A percentile compares a stretch with the other conserved stretches of the same genome.
Evolutionary conservation across 2,329 filamentous ascomycete genomes (phyloP).

Genomic region (Cladosporium sp.): DNA sequence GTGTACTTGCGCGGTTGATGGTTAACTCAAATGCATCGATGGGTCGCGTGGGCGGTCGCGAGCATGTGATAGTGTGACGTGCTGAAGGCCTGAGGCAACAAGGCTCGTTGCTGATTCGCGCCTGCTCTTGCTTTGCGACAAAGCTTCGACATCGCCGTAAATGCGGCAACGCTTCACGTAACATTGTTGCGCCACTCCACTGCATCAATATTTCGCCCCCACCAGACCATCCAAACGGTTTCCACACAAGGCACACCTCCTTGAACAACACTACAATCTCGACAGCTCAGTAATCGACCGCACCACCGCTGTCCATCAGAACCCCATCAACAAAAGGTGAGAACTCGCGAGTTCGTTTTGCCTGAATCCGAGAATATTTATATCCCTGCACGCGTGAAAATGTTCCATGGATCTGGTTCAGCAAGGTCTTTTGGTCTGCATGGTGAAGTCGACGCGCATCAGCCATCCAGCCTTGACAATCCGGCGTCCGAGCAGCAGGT

Average conservation of each 20-base stretch:
- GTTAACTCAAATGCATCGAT: neutral
- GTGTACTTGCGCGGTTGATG: neutral
- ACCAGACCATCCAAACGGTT: neutral
- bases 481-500: neutral
- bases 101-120: neutral
- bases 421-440: neutral
- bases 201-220: neutral
- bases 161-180: neutral
- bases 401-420: neutral
- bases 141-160: slow-evolving; percentile 6
- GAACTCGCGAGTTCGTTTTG: neutral
- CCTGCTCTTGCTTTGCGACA: neutral
- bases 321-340: slow-evolving; percentile 1
- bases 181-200: neutral
- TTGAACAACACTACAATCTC: neutral
- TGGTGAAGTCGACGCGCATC: neutral
- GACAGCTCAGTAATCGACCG: neutral
- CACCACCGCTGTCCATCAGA: neutral
- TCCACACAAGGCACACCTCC: neutral
- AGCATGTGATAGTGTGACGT: slow-evolving; percentile 8
- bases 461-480: neutral
- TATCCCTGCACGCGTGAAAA: neutral
- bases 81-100: neutral
- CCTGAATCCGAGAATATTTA: neutral
- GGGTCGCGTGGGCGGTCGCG: neutral